Evolutionary conservation across 495 filamentous ascomycete species (phyloP), one percentile per base, ranked within the genome.

Genomic region (Tuber umbilicatum): DNA sequence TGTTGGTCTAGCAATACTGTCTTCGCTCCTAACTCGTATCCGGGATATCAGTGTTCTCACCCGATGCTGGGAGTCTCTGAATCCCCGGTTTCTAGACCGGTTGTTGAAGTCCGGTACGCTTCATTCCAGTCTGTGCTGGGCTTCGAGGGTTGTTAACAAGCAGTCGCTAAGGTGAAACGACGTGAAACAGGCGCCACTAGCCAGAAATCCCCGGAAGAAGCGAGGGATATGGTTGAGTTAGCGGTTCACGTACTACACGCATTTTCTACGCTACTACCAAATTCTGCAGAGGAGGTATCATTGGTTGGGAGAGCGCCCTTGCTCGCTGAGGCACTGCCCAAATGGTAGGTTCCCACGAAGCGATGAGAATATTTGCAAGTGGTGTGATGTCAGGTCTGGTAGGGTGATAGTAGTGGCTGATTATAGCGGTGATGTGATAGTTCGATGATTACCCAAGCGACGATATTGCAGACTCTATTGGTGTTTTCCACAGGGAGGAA

Each of bases 1-100:
- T 71, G 89, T 91, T 50, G 90, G 90, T 0, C 84, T 91, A n/a
- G 87, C 89, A 0, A 82, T 91, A 60, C 81, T 91, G 50, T 89
- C 88, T 73, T 86, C 88, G 12, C 81, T 90, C 6, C 83, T 91
- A 2, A 89, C 90, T 79, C 89, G 88, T 72, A 83, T 85, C 0
- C 78, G 83, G 1, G 84, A 87, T 39, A 81, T 87, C 41, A 75
- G 83, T 74, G 75, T 81, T 64, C 80, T 89, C 76, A 35, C 73
- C 6, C 74, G 72, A 69, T 80, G 73, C 82, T 90, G 89, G 89
- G 82, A 85, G 73, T 84, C 85, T 40, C 84, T 91, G 67, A 85
- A 88, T 47, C 83, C 85, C 69, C 88, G 84, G 71, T 91, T 91
- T 73, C 74, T 91, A 12, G 88, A 90, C 78, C 85, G 89, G 21